Evolutionary conservation across 441 rosid genomes (phyloP).

Genomic region (Codiaeum variegatum): DNA sequence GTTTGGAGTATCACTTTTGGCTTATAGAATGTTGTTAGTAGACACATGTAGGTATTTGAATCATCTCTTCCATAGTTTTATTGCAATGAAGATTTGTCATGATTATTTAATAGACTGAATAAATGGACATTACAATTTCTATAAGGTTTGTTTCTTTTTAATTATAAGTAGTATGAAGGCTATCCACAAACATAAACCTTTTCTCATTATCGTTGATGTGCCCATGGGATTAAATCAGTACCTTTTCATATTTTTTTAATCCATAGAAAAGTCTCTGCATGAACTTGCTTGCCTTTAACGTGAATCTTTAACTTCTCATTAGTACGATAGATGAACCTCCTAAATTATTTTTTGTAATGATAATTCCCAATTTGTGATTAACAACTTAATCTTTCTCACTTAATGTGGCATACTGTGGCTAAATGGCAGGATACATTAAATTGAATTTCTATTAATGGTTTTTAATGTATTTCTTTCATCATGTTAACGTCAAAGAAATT

Average conservation of each 20-base stretch:
- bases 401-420: too few relatives aligned
- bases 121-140: background rate
- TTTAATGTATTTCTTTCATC: too few relatives aligned
- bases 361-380: too few relatives aligned
- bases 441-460: too few relatives aligned
- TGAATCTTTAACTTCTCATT: background rate
- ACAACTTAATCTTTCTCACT: too few relatives aligned
- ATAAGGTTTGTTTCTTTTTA: background rate
- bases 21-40: too few relatives aligned
- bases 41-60: too few relatives aligned
- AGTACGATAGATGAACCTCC: background rate
- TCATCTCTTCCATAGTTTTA: conserved; percentile 10
- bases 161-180: background rate
- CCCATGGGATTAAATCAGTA: background rate
- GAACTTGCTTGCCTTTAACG: conserved; percentile 1
- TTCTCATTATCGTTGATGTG: background rate
- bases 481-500: too few relatives aligned
- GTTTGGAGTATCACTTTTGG: too few relatives aligned
- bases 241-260: background rate
- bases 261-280: background rate
- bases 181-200: background rate
- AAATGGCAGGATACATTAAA: too few relatives aligned
- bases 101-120: background rate
- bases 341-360: too few relatives aligned
- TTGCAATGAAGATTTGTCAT: conserved; percentile 4